Percentiles rank a stretch among this genome's conserved stretches.
Conservation (phyloP, 495 filamentous ascomycete species). For the Penicillium coffeae region DNA sequence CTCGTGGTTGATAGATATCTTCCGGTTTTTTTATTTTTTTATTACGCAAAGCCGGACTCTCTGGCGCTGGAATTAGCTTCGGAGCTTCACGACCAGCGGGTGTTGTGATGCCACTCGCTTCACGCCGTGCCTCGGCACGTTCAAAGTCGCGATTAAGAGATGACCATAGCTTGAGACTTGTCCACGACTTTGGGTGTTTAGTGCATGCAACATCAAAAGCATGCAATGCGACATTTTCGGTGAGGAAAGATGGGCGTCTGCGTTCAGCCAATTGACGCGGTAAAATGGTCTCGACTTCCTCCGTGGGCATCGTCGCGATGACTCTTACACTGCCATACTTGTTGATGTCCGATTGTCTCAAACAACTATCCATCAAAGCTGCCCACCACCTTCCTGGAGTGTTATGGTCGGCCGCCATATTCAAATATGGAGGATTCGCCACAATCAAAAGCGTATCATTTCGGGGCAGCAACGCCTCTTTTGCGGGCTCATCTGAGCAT, state of each 20-base stretch:
- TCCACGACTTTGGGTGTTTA: constrained; percentile 10
- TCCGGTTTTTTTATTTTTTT: too few species aligned
- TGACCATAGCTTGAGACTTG: constrained; percentile 26
- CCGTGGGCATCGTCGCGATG: constrained; percentile 55
- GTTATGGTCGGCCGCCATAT: constrained; percentile 34
- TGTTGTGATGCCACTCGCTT: constrained; percentile 29
- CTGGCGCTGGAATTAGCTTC: constrained; percentile 20
- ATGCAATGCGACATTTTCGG: constrained; percentile 51
- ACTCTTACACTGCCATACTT: constrained; percentile 61
- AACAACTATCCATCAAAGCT: constrained; percentile 26
- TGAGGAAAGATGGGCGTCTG: constrained; percentile 48
- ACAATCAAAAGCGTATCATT: constrained; percentile 68
- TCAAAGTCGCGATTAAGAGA: constrained; percentile 33
- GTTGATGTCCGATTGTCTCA: constrained; percentile 26
- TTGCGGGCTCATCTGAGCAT: constrained; percentile 13
- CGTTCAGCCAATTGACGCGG: constrained; percentile 53
- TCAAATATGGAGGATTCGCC: constrained; percentile 45
- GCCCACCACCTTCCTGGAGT: constrained; percentile 35
- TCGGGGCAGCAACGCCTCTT: constrained; percentile 27
- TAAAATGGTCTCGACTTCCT: constrained; percentile 44
- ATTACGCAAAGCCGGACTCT: too few species aligned
- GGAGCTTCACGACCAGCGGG: constrained; percentile 34
- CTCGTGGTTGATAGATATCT: neutral
- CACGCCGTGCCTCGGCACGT: constrained; percentile 28
- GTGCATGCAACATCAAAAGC: constrained; percentile 44